Evolutionary conservation across 2,329 filamentous ascomycete species (phyloP).

Genomic region (Penicillium sp.): DNA sequence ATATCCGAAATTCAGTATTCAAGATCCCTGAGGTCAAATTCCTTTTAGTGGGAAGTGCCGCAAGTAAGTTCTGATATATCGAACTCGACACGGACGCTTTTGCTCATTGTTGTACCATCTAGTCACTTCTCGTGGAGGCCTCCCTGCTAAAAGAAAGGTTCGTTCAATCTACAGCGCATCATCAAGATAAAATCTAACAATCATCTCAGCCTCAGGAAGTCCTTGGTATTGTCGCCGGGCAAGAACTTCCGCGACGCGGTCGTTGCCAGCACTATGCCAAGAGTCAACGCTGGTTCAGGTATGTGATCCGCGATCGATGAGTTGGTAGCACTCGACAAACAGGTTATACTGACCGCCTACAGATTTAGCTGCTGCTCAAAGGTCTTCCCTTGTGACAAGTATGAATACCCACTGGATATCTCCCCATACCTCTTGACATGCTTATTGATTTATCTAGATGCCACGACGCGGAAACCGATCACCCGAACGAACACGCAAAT

Average conservation of each 20-base stretch:
- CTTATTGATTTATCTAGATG: slow-evolving; percentile 51
- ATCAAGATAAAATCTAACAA: neutral
- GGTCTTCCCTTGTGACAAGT: slow-evolving; percentile 59
- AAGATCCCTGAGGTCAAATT: slow-evolving; percentile 77
- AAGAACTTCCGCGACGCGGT: slow-evolving; percentile 54
- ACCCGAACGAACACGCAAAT: slow-evolving; percentile 77
- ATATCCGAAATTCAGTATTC: slow-evolving; percentile 51
- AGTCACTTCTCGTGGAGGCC: slow-evolving; percentile 34
- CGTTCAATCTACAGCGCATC: neutral
- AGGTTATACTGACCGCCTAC: slow-evolving; percentile 13
- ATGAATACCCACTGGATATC: slow-evolving; percentile 22
- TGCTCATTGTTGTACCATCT: slow-evolving; percentile 7
- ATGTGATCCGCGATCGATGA: slow-evolving; percentile 10
- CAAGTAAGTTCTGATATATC: slow-evolving; percentile 37
- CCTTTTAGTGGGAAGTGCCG: slow-evolving; percentile 63
- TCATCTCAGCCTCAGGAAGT: slow-evolving; percentile 47
- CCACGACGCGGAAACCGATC: slow-evolving; percentile 70
- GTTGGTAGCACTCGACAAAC: neutral
- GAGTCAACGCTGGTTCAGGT: slow-evolving; percentile 59
- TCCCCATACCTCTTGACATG: neutral
- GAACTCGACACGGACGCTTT: neutral
- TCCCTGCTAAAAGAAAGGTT: slow-evolving; percentile 42
- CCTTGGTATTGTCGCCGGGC: slow-evolving; percentile 55
- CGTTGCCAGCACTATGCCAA: slow-evolving; percentile 57
- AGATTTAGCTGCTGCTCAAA: slow-evolving; percentile 59